Evolutionary conservation across 768 basidiomycete species (phyloP), one percentile per base, ranked within the genome.

Genomic region (Leccinum pellstonianum): DNA sequence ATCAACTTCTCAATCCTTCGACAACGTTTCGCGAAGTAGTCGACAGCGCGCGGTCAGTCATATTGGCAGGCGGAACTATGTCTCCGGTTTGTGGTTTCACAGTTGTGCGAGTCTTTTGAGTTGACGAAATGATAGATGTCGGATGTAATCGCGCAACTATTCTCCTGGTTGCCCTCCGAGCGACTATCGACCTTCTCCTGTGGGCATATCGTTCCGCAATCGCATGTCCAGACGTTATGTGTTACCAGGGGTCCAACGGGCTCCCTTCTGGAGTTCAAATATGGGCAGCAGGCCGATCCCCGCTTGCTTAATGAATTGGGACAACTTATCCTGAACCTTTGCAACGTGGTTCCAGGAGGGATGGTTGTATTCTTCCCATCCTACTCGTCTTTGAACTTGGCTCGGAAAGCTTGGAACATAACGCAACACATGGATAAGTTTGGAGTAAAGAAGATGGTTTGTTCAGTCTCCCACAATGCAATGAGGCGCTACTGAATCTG

Each of bases 31-130:
- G 81, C 56, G 90, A 93, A n/a, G 83, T 98, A 6, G 84, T 93
- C 1, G 86, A 93, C 19, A 79, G 81, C 25, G 93, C 95, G 1
- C 78, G 93, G 38, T 83, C 90, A 3, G 87, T 98, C n/a, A 76
- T 98, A 29, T 78, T 99, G 41, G 96, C 97, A 8, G 96, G 96
- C 9, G 96, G 96, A 5, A 99, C 96, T 0, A 98, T 99, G 97
- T 93, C 94, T 7, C 96, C 96, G n/a, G 93, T 97, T 80, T 76
- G n/a, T 55, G 76, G 66, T 49, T 46, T 58, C 21, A 7, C 15
- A 0, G 1, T 19, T 19, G 17, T n/a, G 21, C 12, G 15, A 50
- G 51, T 56, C 27, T 31, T 29, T 48, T 41, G 51, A 55, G 31
- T 59, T 65, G 46, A 62, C 47, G 21, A 23, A 51, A 47, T 29